A percentile compares a stretch with the other conserved stretches of the same genome.
These are phyloP conservation scores for Corniculantispora saksenae DNA, from an alignment of 2,329 filamentous ascomycete genomes.

Conservation along the genomic window DNA sequence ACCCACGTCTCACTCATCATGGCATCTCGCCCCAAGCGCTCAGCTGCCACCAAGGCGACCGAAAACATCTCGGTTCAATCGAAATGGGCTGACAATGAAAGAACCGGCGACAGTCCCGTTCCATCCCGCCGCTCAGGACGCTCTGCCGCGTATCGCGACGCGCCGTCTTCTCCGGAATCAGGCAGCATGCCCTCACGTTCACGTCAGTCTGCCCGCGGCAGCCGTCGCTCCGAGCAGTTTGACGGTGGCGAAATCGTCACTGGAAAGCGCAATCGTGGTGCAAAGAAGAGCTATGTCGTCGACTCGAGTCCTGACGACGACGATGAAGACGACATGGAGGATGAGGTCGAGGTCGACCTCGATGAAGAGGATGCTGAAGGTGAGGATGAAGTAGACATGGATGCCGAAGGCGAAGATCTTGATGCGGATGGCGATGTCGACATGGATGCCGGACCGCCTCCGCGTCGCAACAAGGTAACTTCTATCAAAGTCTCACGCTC, in stretches of 20 bases:
- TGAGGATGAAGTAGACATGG: slow-evolving; percentile 37
- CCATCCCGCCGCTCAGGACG: slow-evolving; percentile 54
- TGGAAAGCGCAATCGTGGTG: slow-evolving; percentile 54
- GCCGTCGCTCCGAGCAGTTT: slow-evolving; percentile 41
- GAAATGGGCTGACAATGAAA: slow-evolving; percentile 40
- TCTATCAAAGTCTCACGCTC: slow-evolving; percentile 49
- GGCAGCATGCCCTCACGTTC: slow-evolving; percentile 32
- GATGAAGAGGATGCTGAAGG: slow-evolving; percentile 42
- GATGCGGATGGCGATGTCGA: slow-evolving; percentile 44
- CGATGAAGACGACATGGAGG: slow-evolving; percentile 43
- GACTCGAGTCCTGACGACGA: slow-evolving; percentile 56
- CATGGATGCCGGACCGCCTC: slow-evolving; percentile 42
- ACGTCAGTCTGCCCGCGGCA: slow-evolving; percentile 48
- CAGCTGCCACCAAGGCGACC: slow-evolving; percentile 44
- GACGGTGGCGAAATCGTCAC: slow-evolving; percentile 49
- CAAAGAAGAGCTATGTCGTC: slow-evolving; percentile 62
- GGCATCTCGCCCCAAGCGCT: slow-evolving; percentile 50
- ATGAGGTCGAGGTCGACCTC: slow-evolving; percentile 34
- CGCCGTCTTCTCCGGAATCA: slow-evolving; percentile 50
- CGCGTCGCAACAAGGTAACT: slow-evolving; percentile 31
- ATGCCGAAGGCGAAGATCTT: slow-evolving; percentile 43
- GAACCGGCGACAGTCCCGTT: slow-evolving; percentile 45
- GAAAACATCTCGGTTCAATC: slow-evolving; percentile 45
- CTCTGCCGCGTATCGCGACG: slow-evolving; percentile 45
- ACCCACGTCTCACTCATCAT: slow-evolving; percentile 33